Evolutionary conservation across 2,329 filamentous ascomycete genomes (phyloP), one percentile per base, ranked within the genome.

Genomic region (Neonectria punicea): DNA sequence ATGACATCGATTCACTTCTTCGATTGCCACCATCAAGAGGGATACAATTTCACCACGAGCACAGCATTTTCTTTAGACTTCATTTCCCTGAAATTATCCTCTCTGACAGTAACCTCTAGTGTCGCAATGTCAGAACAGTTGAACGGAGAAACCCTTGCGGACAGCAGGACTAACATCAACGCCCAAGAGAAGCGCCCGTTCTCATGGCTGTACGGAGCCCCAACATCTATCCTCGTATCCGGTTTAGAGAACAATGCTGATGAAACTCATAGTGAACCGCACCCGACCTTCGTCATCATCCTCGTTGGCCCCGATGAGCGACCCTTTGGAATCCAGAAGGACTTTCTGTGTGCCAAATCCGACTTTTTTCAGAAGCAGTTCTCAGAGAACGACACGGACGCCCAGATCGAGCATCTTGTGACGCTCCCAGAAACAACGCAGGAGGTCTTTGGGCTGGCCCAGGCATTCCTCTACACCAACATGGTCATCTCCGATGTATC

Each of bases 321-420:
- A 14, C 86, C 86, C 0, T 89, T 88, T 69, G 86, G 84, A 11
- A 82, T 89, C 13, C 87, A 89, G 65, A 87, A 86, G 65, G 84
- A 89, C 73, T 87, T 88, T 60, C 78, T 89, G 25, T 86, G 84
- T 66, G 79, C 82, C 32, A 84, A 83, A 67, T 88, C 85, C 9
- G 71, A 77, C 2, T 82, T 81, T 70, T 89, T 86, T 69, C 78
- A 78, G 6, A 73, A 79, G 2, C 77, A 83, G 61, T 87, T 89
- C 50, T 75, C 73, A 39, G 73, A 76, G 39, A 72, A 74, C 34
- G 65, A 71, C 14, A 65, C 69, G 16, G 74, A 80, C 3, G 75
- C 83, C 22, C 76, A 79, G 10, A 72, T 88, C 9, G 86, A 88
- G 72, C 77, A 83, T 41, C 74, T 88, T 20, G 80, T 88, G 28